These are phyloP conservation scores for Xylaria digitata DNA, from an alignment of 2,329 filamentous ascomycete species.

Conservation along the genomic window DNA sequence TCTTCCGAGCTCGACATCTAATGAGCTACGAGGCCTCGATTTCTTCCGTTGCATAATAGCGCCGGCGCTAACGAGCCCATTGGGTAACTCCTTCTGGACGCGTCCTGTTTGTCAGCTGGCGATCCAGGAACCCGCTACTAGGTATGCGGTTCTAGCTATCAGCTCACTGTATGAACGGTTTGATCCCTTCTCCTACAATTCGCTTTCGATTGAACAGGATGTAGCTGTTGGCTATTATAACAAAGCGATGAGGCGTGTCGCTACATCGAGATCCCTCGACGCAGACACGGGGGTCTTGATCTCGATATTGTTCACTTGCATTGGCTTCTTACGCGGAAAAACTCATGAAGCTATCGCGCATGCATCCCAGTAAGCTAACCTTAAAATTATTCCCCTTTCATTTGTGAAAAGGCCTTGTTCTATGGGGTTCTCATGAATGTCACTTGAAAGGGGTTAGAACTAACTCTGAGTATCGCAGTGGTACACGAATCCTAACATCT, in stretches of 20 bases:
- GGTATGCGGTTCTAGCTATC: slow-evolving; percentile 40
- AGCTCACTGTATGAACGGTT: slow-evolving; percentile 37
- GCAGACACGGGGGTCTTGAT: slow-evolving; percentile 24
- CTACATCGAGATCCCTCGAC: slow-evolving; percentile 25
- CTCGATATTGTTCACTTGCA: slow-evolving; percentile 61
- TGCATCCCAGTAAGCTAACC: slow-evolving; percentile 32
- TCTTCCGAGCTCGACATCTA: slow-evolving; percentile 17
- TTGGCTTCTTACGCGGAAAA: slow-evolving; percentile 65
- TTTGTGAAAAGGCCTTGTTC: too few relatives aligned
- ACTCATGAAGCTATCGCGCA: slow-evolving; percentile 56
- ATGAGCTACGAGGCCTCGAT: slow-evolving; percentile 34
- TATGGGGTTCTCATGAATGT: background rate
- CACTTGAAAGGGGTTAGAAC: background rate
- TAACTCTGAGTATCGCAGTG: slow-evolving; percentile 14
- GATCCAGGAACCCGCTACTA: slow-evolving; percentile 30
- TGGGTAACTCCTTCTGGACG: slow-evolving; percentile 36
- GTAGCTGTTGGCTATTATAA: slow-evolving; percentile 35
- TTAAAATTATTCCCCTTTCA: background rate
- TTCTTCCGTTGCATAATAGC: slow-evolving; percentile 39
- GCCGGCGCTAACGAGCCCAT: slow-evolving; percentile 27
- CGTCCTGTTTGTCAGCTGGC: slow-evolving; percentile 35
- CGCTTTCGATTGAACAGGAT: background rate
- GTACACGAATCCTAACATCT: slow-evolving; percentile 35
- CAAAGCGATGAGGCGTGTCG: slow-evolving; percentile 32
- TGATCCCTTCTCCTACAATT: slow-evolving; percentile 5